Evolutionary conservation across 139 green algal species (phyloP).

Genomic region (Eudorina sp.): DNA sequence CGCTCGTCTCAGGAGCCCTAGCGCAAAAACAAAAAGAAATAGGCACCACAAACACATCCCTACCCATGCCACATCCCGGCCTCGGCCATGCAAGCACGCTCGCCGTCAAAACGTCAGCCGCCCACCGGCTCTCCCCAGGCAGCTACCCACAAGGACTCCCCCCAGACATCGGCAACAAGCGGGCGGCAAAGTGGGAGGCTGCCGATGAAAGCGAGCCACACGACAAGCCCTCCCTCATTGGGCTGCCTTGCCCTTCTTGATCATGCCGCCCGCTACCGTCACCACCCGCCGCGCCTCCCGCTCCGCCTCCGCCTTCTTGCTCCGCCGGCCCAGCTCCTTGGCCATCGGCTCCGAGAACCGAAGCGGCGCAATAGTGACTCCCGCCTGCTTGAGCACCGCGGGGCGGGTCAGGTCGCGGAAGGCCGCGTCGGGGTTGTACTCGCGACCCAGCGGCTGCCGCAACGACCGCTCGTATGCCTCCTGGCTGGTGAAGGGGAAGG

Average conservation of each 20-base stretch:
- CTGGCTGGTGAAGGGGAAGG: slow-evolving; percentile 76
- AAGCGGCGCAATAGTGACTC: slow-evolving; percentile 79
- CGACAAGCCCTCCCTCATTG: too few species aligned
- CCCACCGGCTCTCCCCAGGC: too few species aligned
- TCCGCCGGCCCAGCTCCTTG: neutral
- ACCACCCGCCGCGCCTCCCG: neutral
- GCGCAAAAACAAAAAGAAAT: too few species aligned
- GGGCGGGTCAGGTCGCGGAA: slow-evolving; percentile 86
- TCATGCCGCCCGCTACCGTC: slow-evolving; percentile 15
- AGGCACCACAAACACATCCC: too few species aligned
- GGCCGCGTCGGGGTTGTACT: slow-evolving; percentile 91
- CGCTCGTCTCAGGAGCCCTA: too few species aligned
- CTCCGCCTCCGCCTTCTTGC: neutral
- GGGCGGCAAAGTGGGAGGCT: too few species aligned
- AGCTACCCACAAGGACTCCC: too few species aligned
- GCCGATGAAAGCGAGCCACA: too few species aligned
- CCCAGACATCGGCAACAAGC: too few species aligned
- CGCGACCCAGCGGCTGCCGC: slow-evolving; percentile 85
- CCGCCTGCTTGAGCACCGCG: slow-evolving; percentile 80
- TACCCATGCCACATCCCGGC: too few species aligned
- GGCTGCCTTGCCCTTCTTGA: neutral
- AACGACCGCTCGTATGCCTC: slow-evolving; percentile 74
- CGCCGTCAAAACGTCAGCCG: too few species aligned
- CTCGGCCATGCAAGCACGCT: too few species aligned
- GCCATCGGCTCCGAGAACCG: neutral